Conservation (phyloP, 2,329 filamentous ascomycete genomes). For the Rutstroemia sp. region DNA sequence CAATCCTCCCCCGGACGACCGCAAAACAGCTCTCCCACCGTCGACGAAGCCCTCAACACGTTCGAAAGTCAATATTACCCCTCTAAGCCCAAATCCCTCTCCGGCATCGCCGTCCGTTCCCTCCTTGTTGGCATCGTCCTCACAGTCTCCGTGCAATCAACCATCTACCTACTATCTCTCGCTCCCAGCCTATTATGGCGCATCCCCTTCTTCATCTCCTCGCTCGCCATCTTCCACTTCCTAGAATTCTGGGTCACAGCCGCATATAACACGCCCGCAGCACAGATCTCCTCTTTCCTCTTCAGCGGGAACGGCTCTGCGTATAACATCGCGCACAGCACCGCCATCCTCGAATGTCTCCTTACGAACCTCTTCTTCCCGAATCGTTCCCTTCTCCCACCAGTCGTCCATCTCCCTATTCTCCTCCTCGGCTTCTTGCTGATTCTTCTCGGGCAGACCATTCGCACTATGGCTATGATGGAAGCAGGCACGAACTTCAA, state of each 20-base stretch:
- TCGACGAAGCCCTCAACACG: conserved; percentile 17
- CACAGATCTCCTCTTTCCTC: conserved; percentile 70
- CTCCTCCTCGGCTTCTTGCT: conserved; percentile 52
- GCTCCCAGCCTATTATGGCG: conserved; percentile 43
- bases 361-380: conserved; percentile 52
- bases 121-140: conserved; percentile 28
- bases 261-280: conserved; percentile 68
- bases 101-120: conserved; percentile 31
- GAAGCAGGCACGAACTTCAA: conserved; percentile 90
- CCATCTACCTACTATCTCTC: conserved; percentile 22
- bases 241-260: conserved; percentile 93
- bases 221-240: conserved; percentile 82
- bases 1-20: not conserved
- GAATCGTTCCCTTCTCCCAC: conserved; percentile 13
- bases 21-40: conserved; percentile 12
- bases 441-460: conserved; percentile 62
- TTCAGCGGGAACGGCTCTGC: conserved; percentile 75
- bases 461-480: conserved; percentile 78
- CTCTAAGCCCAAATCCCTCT: conserved; percentile 27
- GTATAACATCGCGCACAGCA: conserved; percentile 75
- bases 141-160: conserved; percentile 17
- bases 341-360: conserved; percentile 67
- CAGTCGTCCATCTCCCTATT: conserved; percentile 31
- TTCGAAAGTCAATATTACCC: conserved; percentile 26
- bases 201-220: conserved; percentile 56